Evolutionary conservation across 139 green algal species (phyloP), one percentile per base, ranked within the genome.

Genomic region (Nannochloris sp.): DNA sequence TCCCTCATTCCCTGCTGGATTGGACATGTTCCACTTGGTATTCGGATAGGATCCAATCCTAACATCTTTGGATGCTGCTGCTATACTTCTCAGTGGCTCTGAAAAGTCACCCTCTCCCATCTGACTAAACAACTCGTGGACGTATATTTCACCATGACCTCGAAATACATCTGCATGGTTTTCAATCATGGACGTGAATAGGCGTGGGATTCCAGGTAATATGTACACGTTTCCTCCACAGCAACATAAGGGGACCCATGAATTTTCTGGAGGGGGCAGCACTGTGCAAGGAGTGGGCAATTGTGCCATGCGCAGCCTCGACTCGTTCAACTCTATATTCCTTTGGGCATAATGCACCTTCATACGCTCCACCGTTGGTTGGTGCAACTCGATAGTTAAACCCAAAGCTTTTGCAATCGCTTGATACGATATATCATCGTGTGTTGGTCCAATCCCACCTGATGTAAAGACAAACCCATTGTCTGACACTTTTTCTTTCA

Each of bases 381-480:
- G 28, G 56, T 90, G 79, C 49, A 84, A 60, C 56, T 74, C 29
- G 43, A 90, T 65, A 29, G 61, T 44, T 25, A 50, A n/a, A 67
- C 71, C 66, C 61, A 75, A 74, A 37, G 86, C 86, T 25, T 49
- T 29, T 2, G 87, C 79, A 4, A 94, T 59, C 10, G 67, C 73
- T 56, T 83, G 75, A 57, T 94, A 91, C 14, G 88, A 96, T 6
- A 93, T 76, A 71, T 96, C 89, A 69, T 96, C 89, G 30, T 95
- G 81, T 0, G 89, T 96, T 12, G 89, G 87, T 0, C 89, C 89
- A 20, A 95, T 87, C 44, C 88, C 88, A 4, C 88, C 88, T 43
- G 63, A 75, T 20, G 87, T 95, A 36, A 95, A 72, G 6, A 95
- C 77, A 33, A 82, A 71, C 8, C 88, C 81, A 14, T 48, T 26